These are phyloP conservation scores for Cymbopogon citratus DNA, from an alignment of 176 grass and related monocot genomes.

Conservation along the genomic window DNA sequence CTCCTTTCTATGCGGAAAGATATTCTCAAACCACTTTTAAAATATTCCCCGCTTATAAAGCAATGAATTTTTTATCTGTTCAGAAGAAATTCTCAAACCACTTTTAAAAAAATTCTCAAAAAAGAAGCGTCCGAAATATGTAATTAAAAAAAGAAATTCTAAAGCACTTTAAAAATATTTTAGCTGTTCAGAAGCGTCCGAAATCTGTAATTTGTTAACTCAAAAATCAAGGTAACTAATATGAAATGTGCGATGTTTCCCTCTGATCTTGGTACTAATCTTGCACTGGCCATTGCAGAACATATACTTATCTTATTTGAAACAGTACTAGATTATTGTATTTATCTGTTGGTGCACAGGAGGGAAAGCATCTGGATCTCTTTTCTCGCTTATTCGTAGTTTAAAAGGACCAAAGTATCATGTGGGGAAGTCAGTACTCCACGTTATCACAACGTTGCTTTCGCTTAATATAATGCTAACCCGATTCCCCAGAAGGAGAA, in stretches of 20 bases:
- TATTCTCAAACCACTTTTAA: background rate
- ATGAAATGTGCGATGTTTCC: background rate
- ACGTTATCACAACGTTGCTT: constrained; percentile 23
- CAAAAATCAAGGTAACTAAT: background rate
- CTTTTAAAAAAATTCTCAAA: too few species aligned
- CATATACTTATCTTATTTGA: background rate
- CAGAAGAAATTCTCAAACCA: too few species aligned
- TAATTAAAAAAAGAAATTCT: too few species aligned
- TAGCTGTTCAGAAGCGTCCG: background rate
- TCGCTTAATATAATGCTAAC: constrained; percentile 34
- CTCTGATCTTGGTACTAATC: background rate
- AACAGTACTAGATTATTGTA: constrained; percentile 12
- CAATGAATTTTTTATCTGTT: too few species aligned
- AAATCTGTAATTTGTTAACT: background rate
- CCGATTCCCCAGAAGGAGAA: constrained; percentile 33
- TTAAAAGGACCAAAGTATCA: constrained; percentile 29
- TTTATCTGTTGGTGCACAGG: constrained; percentile 11
- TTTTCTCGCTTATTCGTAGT: background rate
- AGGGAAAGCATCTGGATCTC: constrained; percentile 49
- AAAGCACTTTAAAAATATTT: background rate
- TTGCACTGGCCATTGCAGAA: background rate
- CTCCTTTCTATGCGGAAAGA: background rate
- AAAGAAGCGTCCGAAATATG: too few species aligned
- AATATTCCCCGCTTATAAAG: too few species aligned
- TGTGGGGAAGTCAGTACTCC: constrained; percentile 40